Base-by-base conservation (phyloP, 345 rosid species). In the Syzygium jambos region DNA sequence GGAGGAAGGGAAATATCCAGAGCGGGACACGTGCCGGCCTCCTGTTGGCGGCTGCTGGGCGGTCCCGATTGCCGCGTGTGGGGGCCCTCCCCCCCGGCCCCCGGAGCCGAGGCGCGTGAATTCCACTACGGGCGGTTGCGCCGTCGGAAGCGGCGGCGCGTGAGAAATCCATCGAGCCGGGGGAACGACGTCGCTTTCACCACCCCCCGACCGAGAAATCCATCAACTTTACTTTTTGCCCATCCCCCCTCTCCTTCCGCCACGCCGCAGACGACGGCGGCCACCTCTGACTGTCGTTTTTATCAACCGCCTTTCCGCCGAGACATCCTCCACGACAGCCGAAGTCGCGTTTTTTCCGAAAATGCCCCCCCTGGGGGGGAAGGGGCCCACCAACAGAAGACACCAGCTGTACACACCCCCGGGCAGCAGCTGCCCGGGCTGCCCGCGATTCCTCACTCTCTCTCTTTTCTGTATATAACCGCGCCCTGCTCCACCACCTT, bases 401-500 rank as follows among this genome's bases (percentile, higher is more conserved):
- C 80, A 17, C 80, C 80, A 68, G 46, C 78, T 68, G 78, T 68
- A 23, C 80, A 73, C 80, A 2, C 25, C 25, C 80, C 25, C 25
- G 80, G 80, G 80, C 80, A 34, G 13, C 78, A 15, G 78, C 78
- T 16, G 78, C 78, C 78, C 78, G 61, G 3, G 54, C 78, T 65
- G 78, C 49, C 82, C 43, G 12, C 82, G 9, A 30, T 23, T 30
- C 46, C 21, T n/a, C 52, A 7, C 34, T 21, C 84, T 19, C 52
- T 43, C 46, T 43, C 46, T 43, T 5, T 43, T 43, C 89, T 92
- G 90, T 88, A 83, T 85, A 85, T 38, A 11, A 51, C 23, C 63
- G 94, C 92, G 46, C 91, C 89, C 89, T 90, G 84, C 89, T 57
- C 89, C 25, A 7, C 52, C 34, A 38, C 2, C 7, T 53, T 55